Evolutionary conservation across 169 alveolate species (phyloP), one percentile per base, ranked within the genome.

Genomic region (Plasmodium yoelii): DNA sequence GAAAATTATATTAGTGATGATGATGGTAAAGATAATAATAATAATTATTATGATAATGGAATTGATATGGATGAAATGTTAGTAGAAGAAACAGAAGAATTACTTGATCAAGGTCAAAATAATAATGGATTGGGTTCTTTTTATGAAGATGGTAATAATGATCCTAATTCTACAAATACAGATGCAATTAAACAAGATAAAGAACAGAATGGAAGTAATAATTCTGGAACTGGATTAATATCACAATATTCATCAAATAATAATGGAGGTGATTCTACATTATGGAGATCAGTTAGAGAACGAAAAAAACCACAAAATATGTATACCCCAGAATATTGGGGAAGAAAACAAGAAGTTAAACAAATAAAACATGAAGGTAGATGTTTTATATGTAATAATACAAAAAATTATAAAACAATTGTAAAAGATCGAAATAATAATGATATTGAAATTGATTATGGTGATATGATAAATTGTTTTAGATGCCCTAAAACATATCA

Each of bases 401-500:
- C 96, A 8, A 94, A 94, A 88, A 93, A 93, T 88, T 88, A 87
- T 69, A 87, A 86, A 70, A 60, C 95, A 1, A 46, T 49, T 57
- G 88, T 92, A 46, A 94, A 90, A 65, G 96, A 93, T 84, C 89
- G 95, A 68, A 94, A 94, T 61, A 94, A 92, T 22, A 72, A 88
- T 39, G 93, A 90, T 18, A 89, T 90, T 10, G 96, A 95, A 74
- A 82, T 91, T 6, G 95, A 94, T 39, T 93, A 92, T 84, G 97
- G 97, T 10, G 97, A 94, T 53, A 77, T 96, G 90, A 92, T 95
- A 5, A 86, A 88, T 63, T 96, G 98, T 87, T 93, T 92, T 87
- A 82, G 97, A 19, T 97, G 98, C 73, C 98, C 98, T n/a, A 95
- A 94, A 88, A 91, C 96, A 4, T 97, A 95, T 92, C 98, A 97